phyloP scores from a whole-genome alignment of 2,329 filamentous ascomycete species.

The Beauveria brongniartii region DNA sequence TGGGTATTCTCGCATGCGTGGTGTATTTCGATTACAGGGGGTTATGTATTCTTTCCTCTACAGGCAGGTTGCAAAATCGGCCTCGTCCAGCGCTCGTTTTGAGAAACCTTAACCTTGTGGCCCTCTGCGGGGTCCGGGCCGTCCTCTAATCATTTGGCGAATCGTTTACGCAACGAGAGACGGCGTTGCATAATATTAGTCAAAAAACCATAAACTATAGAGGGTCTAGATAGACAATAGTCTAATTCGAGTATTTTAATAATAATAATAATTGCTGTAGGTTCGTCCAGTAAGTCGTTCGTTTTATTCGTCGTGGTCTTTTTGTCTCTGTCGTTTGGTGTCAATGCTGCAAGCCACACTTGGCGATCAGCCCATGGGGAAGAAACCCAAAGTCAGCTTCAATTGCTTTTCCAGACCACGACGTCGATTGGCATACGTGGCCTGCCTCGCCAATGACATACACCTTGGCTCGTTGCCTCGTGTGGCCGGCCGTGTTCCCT shows the following conservation, averaged over 20 bases:
- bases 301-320: background rate
- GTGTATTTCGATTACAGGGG: too few relatives aligned
- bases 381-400: background rate
- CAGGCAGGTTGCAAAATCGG: background rate
- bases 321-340: background rate
- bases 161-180: background rate
- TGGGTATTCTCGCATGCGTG: too few relatives aligned
- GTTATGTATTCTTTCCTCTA: background rate
- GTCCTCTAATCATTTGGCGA: background rate
- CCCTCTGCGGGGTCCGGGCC: background rate
- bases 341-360: background rate
- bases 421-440: too few relatives aligned
- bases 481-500: too few relatives aligned
- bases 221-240: too few relatives aligned
- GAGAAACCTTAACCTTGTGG: background rate
- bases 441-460: too few relatives aligned
- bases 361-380: background rate
- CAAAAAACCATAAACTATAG: too few relatives aligned
- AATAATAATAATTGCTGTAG: background rate
- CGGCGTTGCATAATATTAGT: background rate
- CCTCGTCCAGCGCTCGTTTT: background rate
- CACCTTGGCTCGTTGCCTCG: too few relatives aligned
- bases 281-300: background rate
- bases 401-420: background rate
- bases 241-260: too few relatives aligned